Percentiles rank a stretch among this genome's conserved stretches.
These are phyloP conservation scores for Carex littledalei DNA, from an alignment of 176 grass and related monocot species.

Conservation along the genomic window DNA sequence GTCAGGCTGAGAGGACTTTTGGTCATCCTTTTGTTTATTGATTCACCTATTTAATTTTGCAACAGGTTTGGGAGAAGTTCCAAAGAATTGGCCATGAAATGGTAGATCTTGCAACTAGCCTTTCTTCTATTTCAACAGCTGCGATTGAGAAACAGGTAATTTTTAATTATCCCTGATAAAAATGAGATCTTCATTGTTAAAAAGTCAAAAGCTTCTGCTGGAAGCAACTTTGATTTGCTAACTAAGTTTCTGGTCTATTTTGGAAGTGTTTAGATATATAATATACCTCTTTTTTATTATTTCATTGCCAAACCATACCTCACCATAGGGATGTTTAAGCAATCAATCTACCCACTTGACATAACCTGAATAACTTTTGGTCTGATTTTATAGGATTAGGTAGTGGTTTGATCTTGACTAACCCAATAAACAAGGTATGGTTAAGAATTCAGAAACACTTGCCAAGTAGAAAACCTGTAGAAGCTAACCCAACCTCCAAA, in stretches of 20 bases:
- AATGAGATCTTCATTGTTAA: background rate
- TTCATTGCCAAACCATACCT: background rate
- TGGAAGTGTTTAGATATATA: background rate
- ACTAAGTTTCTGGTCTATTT: background rate
- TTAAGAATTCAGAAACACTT: background rate
- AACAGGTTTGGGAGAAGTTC: constrained; percentile 69
- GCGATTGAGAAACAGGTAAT: constrained; percentile 48
- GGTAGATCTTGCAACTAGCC: constrained; percentile 59
- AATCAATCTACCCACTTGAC: background rate
- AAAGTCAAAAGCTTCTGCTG: background rate
- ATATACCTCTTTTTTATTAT: background rate
- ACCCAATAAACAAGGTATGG: background rate
- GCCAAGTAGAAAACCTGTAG: background rate
- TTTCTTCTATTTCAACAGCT: constrained; percentile 62
- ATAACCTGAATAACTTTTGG: background rate
- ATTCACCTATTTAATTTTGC: constrained; percentile 12
- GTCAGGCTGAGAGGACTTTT: background rate
- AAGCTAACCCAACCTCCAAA: background rate
- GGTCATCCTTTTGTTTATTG: background rate
- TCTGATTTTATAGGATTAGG: background rate
- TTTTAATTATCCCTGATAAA: background rate
- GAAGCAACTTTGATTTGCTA: background rate
- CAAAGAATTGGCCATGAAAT: constrained; percentile 60
- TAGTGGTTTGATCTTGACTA: background rate
- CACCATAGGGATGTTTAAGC: background rate